Percentiles rank a stretch among this genome's conserved stretches.
Evolutionary conservation across 116 monocot species (phyloP).

Genomic region (Papilionanthe hybrid): DNA sequence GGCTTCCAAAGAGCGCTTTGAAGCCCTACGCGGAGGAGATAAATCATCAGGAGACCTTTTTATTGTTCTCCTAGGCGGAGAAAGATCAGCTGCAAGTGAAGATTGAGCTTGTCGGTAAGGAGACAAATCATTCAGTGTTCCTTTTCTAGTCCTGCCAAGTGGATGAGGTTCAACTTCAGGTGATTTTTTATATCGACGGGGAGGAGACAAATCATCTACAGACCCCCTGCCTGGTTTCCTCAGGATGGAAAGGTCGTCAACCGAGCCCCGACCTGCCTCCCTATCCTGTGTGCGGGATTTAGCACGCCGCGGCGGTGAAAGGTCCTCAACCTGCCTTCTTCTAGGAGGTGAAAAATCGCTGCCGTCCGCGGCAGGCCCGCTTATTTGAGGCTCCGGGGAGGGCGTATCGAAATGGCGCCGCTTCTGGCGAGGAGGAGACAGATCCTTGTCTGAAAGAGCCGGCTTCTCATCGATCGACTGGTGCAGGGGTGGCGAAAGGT

Average conservation of each 20-base stretch:
- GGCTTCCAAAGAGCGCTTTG: background rate
- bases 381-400: constrained; percentile 11
- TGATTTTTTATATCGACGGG: background rate
- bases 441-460: constrained; percentile 4
- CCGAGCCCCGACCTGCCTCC: background rate
- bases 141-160: constrained; percentile 4
- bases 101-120: background rate
- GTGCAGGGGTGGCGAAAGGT: constrained; percentile 53
- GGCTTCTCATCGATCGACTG: constrained; percentile 2
- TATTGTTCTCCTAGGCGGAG: constrained; percentile 30
- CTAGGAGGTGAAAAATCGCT: constrained; percentile 41
- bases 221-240: background rate
- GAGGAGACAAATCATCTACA: constrained; percentile 3
- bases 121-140: constrained; percentile 8
- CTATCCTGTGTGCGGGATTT: background rate
- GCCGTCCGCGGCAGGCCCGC: background rate
- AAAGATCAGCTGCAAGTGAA: constrained; percentile 17
- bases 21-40: background rate
- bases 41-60: constrained; percentile 7
- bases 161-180: background rate
- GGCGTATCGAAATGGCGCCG: constrained; percentile 19
- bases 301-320: constrained; percentile 28
- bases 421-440: constrained; percentile 39
- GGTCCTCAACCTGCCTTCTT: constrained; percentile 15
- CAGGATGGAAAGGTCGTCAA: constrained; percentile 25